Evolutionary conservation across 2,329 filamentous ascomycete genomes (phyloP).

Genomic region (Cercospora nicotianae): DNA sequence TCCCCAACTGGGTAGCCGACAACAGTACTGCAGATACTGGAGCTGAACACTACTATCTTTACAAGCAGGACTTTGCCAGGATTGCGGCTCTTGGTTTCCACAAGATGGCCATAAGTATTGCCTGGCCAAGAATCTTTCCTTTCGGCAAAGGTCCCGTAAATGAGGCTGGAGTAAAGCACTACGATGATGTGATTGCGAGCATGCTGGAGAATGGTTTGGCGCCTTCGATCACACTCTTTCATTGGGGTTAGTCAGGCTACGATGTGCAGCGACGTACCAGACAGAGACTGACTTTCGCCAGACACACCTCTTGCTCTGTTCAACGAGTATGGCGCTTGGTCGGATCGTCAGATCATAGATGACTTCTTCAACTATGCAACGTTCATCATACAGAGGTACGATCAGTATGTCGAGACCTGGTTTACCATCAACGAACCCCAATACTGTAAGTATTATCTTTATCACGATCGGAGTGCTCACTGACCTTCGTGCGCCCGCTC

Average conservation of each 20-base stretch:
- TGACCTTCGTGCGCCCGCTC: neutral
- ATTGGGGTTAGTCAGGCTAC: slow-evolving; percentile 41
- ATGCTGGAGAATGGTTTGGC: slow-evolving; percentile 45
- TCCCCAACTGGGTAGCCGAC: slow-evolving; percentile 39
- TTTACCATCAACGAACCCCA: slow-evolving; percentile 46
- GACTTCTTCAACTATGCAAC: slow-evolving; percentile 45
- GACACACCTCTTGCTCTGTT: slow-evolving; percentile 29
- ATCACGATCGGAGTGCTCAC: neutral
- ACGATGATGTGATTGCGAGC: slow-evolving; percentile 51
- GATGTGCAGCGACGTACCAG: too few species aligned
- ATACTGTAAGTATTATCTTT: neutral
- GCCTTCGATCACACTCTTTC: slow-evolving; percentile 49
- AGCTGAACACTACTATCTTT: slow-evolving; percentile 16
- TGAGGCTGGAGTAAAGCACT: slow-evolving; percentile 49
- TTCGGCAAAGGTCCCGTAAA: slow-evolving; percentile 52
- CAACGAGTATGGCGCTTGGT: slow-evolving; percentile 45
- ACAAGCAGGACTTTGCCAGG: slow-evolving; percentile 29
- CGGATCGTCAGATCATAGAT: slow-evolving; percentile 39
- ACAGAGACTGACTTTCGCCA: neutral
- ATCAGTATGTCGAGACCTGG: slow-evolving; percentile 42
- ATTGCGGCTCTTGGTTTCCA: slow-evolving; percentile 43
- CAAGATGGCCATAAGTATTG: slow-evolving; percentile 46
- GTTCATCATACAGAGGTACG: slow-evolving; percentile 42
- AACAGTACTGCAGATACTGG: slow-evolving; percentile 35
- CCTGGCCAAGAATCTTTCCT: slow-evolving; percentile 53